A percentile compares a stretch with the other conserved stretches of the same genome.
Conservation (phyloP, 805 yeast genomes). For the Ogataea saltuana region DNA sequence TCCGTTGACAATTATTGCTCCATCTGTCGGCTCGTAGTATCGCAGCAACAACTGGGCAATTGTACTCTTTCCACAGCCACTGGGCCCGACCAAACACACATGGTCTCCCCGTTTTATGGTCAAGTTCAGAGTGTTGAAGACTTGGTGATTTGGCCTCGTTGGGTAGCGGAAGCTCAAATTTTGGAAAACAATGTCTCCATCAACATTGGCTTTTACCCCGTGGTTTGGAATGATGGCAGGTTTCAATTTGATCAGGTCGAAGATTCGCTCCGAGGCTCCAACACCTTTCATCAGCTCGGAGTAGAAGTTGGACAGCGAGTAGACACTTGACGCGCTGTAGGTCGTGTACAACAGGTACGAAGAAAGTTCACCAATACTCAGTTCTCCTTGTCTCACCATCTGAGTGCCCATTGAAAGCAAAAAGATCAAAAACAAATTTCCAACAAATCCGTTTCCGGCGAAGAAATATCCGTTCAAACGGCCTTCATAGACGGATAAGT, state of each 20-base stretch:
- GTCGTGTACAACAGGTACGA: conserved; percentile 95
- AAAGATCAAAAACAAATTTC: conserved; percentile 77
- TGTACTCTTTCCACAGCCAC: conserved; percentile 95
- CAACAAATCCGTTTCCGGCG: conserved; percentile 80
- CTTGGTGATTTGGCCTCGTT: conserved; percentile 69
- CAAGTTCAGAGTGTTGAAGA: conserved; percentile 63
- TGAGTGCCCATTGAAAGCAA: conserved; percentile 77
- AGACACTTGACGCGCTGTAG: conserved; percentile 89
- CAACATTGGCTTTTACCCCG: conserved; percentile 51
- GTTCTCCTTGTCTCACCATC: conserved; percentile 73
- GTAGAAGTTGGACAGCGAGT: conserved; percentile 87
- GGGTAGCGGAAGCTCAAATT: conserved; percentile 78
- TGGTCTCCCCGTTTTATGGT: conserved; percentile 77
- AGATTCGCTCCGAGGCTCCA: conserved; percentile 90
- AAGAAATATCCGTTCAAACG: conserved; percentile 71
- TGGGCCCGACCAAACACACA: conserved; percentile 93
- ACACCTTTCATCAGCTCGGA: conserved; percentile 96
- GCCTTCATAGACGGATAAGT: conserved; percentile 79
- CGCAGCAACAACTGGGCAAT: conserved; percentile 76
- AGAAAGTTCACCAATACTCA: conserved; percentile 85
- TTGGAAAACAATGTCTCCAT: conserved; percentile 61
- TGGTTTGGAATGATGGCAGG: conserved; percentile 68
- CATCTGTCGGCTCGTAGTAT: conserved; percentile 76
- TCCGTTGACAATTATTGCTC: conserved; percentile 65
- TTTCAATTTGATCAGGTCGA: conserved; percentile 78